phyloP scores from a whole-genome alignment of 306 rosid genomes.

The Parietaria judaica region DNA sequence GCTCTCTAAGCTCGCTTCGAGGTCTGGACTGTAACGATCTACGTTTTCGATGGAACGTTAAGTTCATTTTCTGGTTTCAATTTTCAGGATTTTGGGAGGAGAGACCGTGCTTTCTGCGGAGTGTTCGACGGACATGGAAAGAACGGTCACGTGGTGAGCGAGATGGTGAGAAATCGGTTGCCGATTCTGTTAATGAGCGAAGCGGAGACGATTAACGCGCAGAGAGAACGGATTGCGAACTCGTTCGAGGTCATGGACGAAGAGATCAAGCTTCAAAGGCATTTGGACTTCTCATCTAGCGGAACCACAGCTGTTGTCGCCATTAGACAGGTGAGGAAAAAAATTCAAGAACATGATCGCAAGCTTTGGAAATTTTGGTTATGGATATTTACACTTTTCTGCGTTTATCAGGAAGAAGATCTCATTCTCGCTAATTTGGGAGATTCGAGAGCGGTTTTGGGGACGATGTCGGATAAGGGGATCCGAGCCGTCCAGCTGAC shows the following conservation, averaged over 20 bases:
- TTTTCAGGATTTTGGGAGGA: slow-evolving; percentile 42
- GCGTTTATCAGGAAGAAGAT: slow-evolving; percentile 42
- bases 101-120: slow-evolving; percentile 43
- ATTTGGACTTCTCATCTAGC: slow-evolving; percentile 48
- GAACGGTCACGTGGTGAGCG: slow-evolving; percentile 60
- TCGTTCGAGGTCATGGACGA: slow-evolving; percentile 66
- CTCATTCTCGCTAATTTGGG: slow-evolving; percentile 69
- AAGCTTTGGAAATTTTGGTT: not conserved
- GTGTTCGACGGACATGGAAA: slow-evolving; percentile 85
- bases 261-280: slow-evolving; percentile 49
- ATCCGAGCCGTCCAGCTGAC: slow-evolving; percentile 49
- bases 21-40: not conserved
- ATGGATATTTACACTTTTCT: not conserved
- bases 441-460: slow-evolving; percentile 78
- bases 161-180: slow-evolving; percentile 35
- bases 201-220: slow-evolving; percentile 18
- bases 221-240: slow-evolving; percentile 37
- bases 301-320: slow-evolving; percentile 66
- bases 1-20: not conserved
- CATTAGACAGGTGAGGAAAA: slow-evolving; percentile 41
- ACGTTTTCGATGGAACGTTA: not conserved
- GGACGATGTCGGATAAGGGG: slow-evolving; percentile 39
- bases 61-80: no score
- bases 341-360: not conserved
- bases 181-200: slow-evolving; percentile 38